Conservation (phyloP, 257 asterid genomes). For the Coffea canephora region DNA sequence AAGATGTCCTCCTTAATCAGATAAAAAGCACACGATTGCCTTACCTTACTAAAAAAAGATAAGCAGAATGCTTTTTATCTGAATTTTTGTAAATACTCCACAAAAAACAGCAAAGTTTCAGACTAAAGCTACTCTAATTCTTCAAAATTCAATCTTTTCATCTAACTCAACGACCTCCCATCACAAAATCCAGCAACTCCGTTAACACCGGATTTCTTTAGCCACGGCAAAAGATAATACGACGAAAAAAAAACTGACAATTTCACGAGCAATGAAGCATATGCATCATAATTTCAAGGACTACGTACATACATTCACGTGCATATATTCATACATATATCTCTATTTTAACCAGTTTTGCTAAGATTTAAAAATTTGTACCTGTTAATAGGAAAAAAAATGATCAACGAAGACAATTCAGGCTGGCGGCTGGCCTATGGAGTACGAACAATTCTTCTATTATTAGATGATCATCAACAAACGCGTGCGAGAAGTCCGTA, state of each 20-base stretch:
- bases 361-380: neutral
- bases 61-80: too few relatives aligned
- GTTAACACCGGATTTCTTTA: neutral
- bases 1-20: too few relatives aligned
- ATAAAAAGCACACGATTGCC: too few relatives aligned
- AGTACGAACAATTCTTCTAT: neutral
- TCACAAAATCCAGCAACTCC: neutral
- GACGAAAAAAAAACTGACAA: neutral
- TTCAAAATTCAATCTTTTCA: neutral
- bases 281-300: neutral
- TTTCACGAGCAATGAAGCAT: neutral
- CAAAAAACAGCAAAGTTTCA: neutral
- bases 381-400: neutral
- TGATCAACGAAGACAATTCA: neutral
- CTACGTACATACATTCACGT: neutral
- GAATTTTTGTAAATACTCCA: too few relatives aligned
- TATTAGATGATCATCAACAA: constrained; percentile 24
- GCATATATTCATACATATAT: too few relatives aligned
- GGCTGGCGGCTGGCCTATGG: neutral
- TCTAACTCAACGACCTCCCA: neutral
- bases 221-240: neutral
- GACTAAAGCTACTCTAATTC: neutral
- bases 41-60: too few relatives aligned
- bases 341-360: neutral
- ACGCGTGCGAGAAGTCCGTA: neutral